A percentile compares a stretch with the other conserved stretches of the same genome.
phyloP scores from a whole-genome alignment of 331 rosid genomes.

The Arachis monticola region DNA sequence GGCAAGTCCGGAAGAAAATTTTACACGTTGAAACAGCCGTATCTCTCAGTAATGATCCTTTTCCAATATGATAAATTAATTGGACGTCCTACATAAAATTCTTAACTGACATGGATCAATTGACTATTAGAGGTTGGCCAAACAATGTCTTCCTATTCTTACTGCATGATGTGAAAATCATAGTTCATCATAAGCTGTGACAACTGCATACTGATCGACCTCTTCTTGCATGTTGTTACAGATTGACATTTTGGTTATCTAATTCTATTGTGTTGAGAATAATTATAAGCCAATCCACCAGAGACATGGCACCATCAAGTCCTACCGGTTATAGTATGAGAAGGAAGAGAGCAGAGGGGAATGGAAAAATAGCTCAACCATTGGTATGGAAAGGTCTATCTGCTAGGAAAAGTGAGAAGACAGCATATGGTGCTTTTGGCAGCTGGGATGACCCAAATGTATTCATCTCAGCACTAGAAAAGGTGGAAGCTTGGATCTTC shows the following conservation, averaged over 20 bases:
- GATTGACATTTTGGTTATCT: conserved; percentile 93
- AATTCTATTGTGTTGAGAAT: conserved; percentile 81
- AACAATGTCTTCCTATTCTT: conserved; percentile 33
- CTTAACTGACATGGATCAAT: conserved; percentile 28
- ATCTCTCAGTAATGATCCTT: background rate
- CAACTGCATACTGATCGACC: conserved; percentile 23
- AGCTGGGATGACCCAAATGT: conserved; percentile 73
- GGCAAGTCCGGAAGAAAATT: background rate
- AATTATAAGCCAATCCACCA: conserved; percentile 64
- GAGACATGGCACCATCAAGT: conserved; percentile 44
- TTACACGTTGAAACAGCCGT: conserved; percentile 8
- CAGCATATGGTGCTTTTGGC: conserved; percentile 48
- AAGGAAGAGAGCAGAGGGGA: conserved; percentile 58
- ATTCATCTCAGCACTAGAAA: conserved; percentile 72
- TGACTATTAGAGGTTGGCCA: conserved; percentile 30
- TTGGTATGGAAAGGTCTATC: conserved; percentile 71
- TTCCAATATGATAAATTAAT: conserved; percentile 13
- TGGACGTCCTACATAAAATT: conserved; percentile 24
- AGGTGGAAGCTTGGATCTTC: conserved; percentile 93
- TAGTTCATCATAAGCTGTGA: conserved; percentile 24
- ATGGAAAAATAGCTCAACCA: conserved; percentile 49
- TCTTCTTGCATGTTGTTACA: conserved; percentile 48
- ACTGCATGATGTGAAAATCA: conserved; percentile 27
- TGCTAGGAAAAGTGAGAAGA: conserved; percentile 53
- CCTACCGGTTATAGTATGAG: conserved; percentile 47